Evolutionary conservation across 1,284 basidiomycete species (phyloP), one percentile per base, ranked within the genome.

Genomic region (Ceratobasidium sp.): DNA sequence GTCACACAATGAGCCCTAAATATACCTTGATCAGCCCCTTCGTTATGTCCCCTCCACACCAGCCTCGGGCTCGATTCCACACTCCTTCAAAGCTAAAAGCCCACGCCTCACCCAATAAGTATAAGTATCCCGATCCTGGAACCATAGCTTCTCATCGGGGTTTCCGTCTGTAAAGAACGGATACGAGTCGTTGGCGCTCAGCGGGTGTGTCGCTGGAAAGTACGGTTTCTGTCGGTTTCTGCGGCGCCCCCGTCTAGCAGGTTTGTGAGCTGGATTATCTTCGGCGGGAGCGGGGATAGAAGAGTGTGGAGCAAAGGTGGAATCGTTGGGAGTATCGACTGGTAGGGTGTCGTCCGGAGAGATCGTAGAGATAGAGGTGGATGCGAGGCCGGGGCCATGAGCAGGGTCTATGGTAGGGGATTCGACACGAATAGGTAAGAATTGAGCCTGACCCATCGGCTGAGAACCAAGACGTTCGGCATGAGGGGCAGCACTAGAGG

Each of bases 61-160:
- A 58, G 36, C 33, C 25, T 69, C 66, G 3, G 53, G 66, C 28
- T 69, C 66, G 48, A 69, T 69, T 25, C 54, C 42, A 38, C 66
- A 69, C 14, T 69, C 66, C 18, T 36, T 21, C 21, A 69, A 28
- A 23, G 66, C 66, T 21, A 69, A 23, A 21, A 69, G 25, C 16
- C 66, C 66, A 7, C 66, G 53, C 42, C 66, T 30, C 16, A 69
- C 66, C 66, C 66, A 69, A 23, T 69, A 69, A 21, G 66, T 46
- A 44, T 69, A 69, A n/a, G 21, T 30, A 14, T 69, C 66, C 14
- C 66, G 53, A 36, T 69, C 66, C 40, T 69, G 53, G 33, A 69
- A 69, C 66, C 66, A 69, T 14, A 69, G 42, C 28, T 69, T 69
- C 38, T 53, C 28, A 14, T 58, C 53, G 1, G 66, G 38, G 11